These are phyloP conservation scores for Quercus wislizeni DNA, from an alignment of 306 rosid species.

Conservation along the genomic window DNA sequence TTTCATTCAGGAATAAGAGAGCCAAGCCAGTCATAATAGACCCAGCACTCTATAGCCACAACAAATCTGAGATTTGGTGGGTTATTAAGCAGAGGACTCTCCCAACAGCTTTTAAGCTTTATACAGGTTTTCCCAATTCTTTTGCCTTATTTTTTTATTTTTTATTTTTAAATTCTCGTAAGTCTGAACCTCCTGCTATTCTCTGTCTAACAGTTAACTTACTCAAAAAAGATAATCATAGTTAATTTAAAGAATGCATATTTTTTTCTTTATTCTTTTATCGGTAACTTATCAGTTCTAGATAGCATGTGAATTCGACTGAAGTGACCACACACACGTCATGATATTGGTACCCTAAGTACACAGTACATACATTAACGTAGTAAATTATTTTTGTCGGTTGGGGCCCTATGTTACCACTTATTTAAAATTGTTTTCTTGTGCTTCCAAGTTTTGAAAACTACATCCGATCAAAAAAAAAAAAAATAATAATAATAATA, in stretches of 20 bases:
- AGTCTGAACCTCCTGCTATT: too few relatives aligned
- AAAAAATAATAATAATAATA: too few relatives aligned
- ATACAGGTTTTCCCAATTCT: constrained; percentile 60
- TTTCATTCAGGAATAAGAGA: constrained; percentile 78
- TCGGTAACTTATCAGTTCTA: background rate
- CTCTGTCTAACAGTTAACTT: too few relatives aligned
- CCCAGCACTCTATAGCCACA: constrained; percentile 74
- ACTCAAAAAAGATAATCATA: background rate
- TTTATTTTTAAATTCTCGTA: background rate
- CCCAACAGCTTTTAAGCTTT: constrained; percentile 87
- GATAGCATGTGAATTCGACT: constrained; percentile 32
- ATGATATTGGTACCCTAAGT: background rate
- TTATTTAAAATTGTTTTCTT: background rate
- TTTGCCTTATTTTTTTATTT: background rate
- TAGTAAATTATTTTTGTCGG: constrained; percentile 18
- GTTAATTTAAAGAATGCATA: background rate
- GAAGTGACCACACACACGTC: background rate
- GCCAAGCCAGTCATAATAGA: constrained; percentile 83
- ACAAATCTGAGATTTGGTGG: constrained; percentile 96
- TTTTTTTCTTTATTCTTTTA: background rate
- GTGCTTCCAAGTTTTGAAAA: background rate
- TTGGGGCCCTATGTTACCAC: background rate
- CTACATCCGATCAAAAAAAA: too few relatives aligned
- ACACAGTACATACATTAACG: constrained; percentile 24
- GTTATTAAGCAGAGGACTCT: constrained; percentile 67